These are phyloP conservation scores for Sherardia arvensis DNA, from an alignment of 257 asterid genomes.

Conservation along the genomic window DNA sequence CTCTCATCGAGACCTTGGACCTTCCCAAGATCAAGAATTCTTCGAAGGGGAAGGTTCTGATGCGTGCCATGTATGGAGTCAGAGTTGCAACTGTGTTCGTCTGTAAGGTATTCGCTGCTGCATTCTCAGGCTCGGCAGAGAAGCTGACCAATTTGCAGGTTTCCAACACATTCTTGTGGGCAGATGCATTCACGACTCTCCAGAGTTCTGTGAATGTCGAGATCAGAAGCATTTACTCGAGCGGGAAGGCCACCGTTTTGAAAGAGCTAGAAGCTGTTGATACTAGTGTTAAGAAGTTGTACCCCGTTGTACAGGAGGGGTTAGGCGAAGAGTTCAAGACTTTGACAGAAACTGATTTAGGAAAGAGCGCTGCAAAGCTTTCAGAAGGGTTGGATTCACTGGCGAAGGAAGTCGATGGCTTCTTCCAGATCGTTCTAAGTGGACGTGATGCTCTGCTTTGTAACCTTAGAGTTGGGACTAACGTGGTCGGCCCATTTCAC, in stretches of 20 bases:
- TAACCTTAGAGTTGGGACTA: conserved; percentile 60
- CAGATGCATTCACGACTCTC: conserved; percentile 43
- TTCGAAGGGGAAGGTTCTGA: conserved; percentile 66
- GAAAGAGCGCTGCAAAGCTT: conserved; percentile 31
- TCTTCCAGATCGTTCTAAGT: conserved; percentile 57
- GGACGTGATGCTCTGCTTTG: conserved; percentile 73
- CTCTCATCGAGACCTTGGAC: conserved; percentile 46
- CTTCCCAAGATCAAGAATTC: conserved; percentile 82
- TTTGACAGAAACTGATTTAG: conserved; percentile 28
- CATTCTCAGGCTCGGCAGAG: conserved; percentile 58
- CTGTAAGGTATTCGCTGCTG: conserved; percentile 58
- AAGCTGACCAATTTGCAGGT: conserved; percentile 49
- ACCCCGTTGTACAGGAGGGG: conserved; percentile 52
- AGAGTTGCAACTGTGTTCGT: conserved; percentile 52
- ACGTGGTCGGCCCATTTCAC: conserved; percentile 13
- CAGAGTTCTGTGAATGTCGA: conserved; percentile 45
- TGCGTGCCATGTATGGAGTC: conserved; percentile 83
- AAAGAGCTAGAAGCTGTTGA: conserved; percentile 73
- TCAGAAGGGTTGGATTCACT: conserved; percentile 57
- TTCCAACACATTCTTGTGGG: conserved; percentile 46
- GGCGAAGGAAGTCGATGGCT: conserved; percentile 58
- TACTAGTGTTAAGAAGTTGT: conserved; percentile 43
- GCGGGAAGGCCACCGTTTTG: conserved; percentile 36
- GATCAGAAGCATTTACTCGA: conserved; percentile 30
- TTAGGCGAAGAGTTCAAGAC: conserved; percentile 19